These are phyloP conservation scores for Diddensiella caesifluorescens DNA, from an alignment of 805 yeast species.

Conservation along the genomic window DNA sequence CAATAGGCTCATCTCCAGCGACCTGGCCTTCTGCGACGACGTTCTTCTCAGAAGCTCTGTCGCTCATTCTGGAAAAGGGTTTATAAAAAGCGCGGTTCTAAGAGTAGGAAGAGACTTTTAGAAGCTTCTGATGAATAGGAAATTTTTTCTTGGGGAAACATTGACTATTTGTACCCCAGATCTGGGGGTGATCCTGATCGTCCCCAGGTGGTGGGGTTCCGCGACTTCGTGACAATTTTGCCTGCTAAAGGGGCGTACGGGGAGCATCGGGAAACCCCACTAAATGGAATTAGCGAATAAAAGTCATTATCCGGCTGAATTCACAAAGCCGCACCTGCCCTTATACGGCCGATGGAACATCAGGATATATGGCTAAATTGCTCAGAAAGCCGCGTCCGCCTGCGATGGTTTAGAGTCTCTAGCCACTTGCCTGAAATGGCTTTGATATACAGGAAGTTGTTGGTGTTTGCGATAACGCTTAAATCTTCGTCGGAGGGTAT, in stretches of 20 bases:
- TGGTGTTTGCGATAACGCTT: too few species aligned
- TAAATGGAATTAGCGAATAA: too few species aligned
- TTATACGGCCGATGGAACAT: too few species aligned
- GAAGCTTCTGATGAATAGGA: too few species aligned
- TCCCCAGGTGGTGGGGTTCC: background rate
- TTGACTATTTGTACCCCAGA: slow-evolving; percentile 4
- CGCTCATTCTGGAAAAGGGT: background rate
- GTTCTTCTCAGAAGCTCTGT: background rate
- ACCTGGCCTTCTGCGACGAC: background rate
- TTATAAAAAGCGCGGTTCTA: background rate
- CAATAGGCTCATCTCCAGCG: background rate
- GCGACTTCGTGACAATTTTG: background rate
- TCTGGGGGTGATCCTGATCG: background rate
- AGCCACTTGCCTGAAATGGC: too few species aligned
- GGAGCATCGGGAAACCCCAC: slow-evolving; percentile 3
- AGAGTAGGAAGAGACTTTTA: background rate
- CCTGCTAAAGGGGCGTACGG: background rate
- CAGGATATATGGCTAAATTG: too few species aligned
- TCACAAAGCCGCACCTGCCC: too few species aligned
- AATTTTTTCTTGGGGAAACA: slow-evolving; percentile 1
- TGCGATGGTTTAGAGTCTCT: too few species aligned
- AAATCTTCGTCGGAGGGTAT: too few species aligned
- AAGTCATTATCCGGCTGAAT: too few species aligned
- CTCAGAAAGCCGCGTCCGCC: too few species aligned
- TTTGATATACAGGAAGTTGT: too few species aligned